Percentiles rank a stretch among this genome's conserved stretches.
These are phyloP conservation scores for Pseudogymnoascus pannorum DNA, from an alignment of 2,329 filamentous ascomycete genomes.

Conservation along the genomic window DNA sequence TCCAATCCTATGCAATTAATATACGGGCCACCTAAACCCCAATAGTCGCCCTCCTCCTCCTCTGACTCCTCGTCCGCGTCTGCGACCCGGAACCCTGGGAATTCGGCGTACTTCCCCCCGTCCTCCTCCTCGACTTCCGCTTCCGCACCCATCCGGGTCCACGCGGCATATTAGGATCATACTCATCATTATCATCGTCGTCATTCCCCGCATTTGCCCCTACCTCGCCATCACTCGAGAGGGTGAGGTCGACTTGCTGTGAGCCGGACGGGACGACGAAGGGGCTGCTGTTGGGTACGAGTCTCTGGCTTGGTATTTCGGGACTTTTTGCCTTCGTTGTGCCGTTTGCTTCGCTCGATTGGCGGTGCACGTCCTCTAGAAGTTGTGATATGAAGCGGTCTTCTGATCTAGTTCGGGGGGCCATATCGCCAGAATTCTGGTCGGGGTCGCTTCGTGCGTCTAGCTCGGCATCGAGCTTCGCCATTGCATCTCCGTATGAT, in stretches of 20 bases:
- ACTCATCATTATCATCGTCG: conserved; percentile 23
- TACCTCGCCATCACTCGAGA: conserved; percentile 20
- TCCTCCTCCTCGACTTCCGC: conserved; percentile 18
- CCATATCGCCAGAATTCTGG: conserved; percentile 18
- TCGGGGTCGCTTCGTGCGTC: conserved; percentile 13
- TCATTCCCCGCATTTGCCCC: conserved; percentile 10
- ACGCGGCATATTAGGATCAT: background rate
- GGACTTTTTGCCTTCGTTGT: background rate
- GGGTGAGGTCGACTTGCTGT: conserved; percentile 33
- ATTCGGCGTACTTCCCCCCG: conserved; percentile 20
- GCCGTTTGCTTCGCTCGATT: background rate
- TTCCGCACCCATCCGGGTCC: conserved; percentile 13
- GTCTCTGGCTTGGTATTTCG: background rate
- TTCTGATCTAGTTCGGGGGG: conserved; percentile 14
- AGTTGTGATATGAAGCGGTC: background rate
- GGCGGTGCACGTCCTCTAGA: background rate
- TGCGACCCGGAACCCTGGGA: conserved; percentile 27
- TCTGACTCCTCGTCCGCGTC: conserved; percentile 16
- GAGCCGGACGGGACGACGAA: conserved; percentile 31
- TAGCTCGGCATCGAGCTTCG: conserved; percentile 31
- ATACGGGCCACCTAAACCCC: conserved; percentile 31
- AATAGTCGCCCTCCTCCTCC: conserved; percentile 16
- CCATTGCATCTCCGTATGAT: conserved; percentile 40
- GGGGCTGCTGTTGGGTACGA: conserved; percentile 12
- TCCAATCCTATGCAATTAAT: background rate